These are phyloP conservation scores for Syzygium malaccense DNA, from an alignment of 441 rosid genomes.

Conservation along the genomic window DNA sequence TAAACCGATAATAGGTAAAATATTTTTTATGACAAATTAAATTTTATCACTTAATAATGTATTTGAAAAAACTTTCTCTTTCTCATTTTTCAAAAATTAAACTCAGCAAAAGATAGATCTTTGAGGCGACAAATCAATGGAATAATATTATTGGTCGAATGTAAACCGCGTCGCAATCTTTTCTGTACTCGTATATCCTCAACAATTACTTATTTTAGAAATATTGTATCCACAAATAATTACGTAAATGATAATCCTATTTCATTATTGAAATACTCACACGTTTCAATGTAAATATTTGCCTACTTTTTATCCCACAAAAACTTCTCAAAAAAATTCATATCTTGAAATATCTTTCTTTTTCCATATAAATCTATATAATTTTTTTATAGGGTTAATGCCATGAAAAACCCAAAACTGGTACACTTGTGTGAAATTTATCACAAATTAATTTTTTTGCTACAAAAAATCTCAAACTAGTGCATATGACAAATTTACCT, in stretches of 20 bases:
- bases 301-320: background rate
- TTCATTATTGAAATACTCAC: background rate
- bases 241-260: background rate
- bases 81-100: background rate
- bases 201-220: background rate
- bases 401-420: too few species aligned
- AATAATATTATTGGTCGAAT: background rate
- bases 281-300: background rate
- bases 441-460: too few species aligned
- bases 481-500: too few species aligned
- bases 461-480: too few species aligned
- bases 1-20: background rate
- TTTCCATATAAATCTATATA: background rate
- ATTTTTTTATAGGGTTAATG: background rate
- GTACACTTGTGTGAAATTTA: too few species aligned
- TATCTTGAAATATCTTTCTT: background rate
- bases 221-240: background rate
- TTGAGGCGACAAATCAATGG: background rate
- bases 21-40: background rate
- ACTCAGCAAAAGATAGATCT: background rate
- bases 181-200: background rate
- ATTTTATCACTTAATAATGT: background rate
- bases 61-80: background rate
- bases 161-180: background rate
- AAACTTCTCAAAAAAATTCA: background rate